phyloP scores from a whole-genome alignment of 345 rosid species.

The Aquilaria yunnanensis region DNA sequence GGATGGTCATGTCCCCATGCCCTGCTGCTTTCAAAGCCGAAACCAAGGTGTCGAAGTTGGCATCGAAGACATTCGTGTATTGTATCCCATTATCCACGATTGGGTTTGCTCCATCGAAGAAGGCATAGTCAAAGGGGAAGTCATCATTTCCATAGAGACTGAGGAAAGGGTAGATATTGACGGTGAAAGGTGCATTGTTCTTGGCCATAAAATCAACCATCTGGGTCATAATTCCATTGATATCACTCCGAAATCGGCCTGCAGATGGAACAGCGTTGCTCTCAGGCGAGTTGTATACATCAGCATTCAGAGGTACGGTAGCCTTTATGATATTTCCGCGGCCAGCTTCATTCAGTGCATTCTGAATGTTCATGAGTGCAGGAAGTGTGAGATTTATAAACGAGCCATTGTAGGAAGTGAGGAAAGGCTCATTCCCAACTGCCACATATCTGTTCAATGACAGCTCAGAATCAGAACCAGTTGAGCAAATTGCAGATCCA shows the following conservation, averaged over 20 bases:
- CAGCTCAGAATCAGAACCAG: background rate
- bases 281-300: constrained; percentile 56
- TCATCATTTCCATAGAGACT: constrained; percentile 66
- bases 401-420: constrained; percentile 49
- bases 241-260: constrained; percentile 63
- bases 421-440: constrained; percentile 81
- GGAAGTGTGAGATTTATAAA: constrained; percentile 56
- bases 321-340: constrained; percentile 63
- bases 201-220: constrained; percentile 55
- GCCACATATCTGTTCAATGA: constrained; percentile 55
- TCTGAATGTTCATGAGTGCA: constrained; percentile 76
- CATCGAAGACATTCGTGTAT: constrained; percentile 71
- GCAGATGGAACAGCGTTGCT: constrained; percentile 53
- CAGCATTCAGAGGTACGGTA: constrained; percentile 78
- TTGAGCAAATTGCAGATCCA: too few species aligned
- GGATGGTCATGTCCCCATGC: constrained; percentile 39
- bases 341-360: constrained; percentile 64
- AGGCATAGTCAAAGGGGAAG: constrained; percentile 77
- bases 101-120: constrained; percentile 60
- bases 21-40: constrained; percentile 53
- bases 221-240: constrained; percentile 41
- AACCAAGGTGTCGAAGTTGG: constrained; percentile 73
- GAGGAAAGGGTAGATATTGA: constrained; percentile 81
- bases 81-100: constrained; percentile 42
- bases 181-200: constrained; percentile 68